These are phyloP conservation scores for Pisolithus microcarpus DNA, from an alignment of 768 basidiomycete genomes.

Conservation along the genomic window DNA sequence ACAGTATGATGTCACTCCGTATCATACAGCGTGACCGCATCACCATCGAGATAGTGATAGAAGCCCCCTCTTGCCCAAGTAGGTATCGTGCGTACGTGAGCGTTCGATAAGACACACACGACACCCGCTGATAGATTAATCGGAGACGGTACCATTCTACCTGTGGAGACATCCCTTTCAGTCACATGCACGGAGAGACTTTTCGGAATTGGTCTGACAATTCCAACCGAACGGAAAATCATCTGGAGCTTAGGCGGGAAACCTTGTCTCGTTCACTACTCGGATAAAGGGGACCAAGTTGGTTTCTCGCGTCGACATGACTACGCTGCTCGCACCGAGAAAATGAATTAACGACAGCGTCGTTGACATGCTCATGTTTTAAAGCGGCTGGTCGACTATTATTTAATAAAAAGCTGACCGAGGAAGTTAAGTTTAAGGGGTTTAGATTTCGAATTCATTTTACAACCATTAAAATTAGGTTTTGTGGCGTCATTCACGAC, in stretches of 20 bases:
- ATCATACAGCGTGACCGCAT: background rate
- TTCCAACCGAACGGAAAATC: too few species aligned
- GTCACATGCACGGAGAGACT: too few species aligned
- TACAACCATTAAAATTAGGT: slow-evolving; percentile 1
- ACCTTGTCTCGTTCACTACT: slow-evolving; percentile 1
- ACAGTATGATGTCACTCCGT: background rate
- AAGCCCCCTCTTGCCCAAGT: background rate
- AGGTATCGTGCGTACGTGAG: background rate
- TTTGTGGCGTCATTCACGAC: background rate
- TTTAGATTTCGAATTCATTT: background rate
- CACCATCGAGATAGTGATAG: background rate
- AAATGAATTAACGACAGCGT: background rate
- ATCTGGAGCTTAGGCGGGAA: slow-evolving; percentile 2
- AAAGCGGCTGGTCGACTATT: background rate
- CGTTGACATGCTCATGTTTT: background rate
- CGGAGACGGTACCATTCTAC: background rate
- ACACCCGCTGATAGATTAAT: background rate
- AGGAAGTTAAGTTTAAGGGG: slow-evolving; percentile 1
- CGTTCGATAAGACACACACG: slow-evolving; percentile 14
- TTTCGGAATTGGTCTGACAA: too few species aligned
- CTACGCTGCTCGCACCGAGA: slow-evolving; percentile 6
- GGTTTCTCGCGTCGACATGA: slow-evolving; percentile 13
- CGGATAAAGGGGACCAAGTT: background rate
- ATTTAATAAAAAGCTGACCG: background rate
- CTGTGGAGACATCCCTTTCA: too few species aligned